Evolutionary conservation across 1,284 basidiomycete genomes (phyloP).

Genomic region (Xerocomus amazonicus): DNA sequence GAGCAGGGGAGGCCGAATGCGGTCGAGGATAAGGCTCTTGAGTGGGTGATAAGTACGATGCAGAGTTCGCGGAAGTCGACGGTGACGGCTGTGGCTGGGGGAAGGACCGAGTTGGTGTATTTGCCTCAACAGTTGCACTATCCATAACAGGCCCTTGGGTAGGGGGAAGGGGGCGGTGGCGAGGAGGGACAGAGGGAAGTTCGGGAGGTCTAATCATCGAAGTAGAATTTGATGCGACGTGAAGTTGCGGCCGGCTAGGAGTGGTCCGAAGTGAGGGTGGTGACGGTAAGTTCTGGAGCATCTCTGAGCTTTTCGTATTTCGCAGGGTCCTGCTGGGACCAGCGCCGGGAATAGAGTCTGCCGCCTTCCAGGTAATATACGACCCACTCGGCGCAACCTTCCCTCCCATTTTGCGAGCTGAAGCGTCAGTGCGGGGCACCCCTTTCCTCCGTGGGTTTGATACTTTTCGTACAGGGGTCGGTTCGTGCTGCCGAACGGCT

Average conservation of each 20-base stretch:
- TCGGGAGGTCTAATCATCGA: constrained; percentile 21
- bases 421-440: constrained; percentile 11
- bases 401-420: constrained; percentile 21
- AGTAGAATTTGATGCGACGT: constrained; percentile 17
- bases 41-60: constrained; percentile 27
- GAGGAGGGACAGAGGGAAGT: constrained; percentile 14
- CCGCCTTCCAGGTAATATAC: constrained; percentile 24
- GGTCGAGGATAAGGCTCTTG: constrained; percentile 58
- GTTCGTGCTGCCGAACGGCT: constrained; percentile 20
- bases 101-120: constrained; percentile 19
- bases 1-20: constrained; percentile 53
- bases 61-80: constrained; percentile 32
- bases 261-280: constrained; percentile 24
- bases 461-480: constrained; percentile 10
- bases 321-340: constrained; percentile 18
- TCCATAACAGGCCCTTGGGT: constrained; percentile 27
- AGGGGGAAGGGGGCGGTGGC: constrained; percentile 31
- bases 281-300: constrained; percentile 21
- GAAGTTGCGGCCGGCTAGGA: constrained; percentile 31
- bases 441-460: constrained; percentile 23
- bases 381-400: constrained; percentile 23
- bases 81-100: constrained; percentile 34
- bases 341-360: constrained; percentile 21
- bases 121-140: constrained; percentile 19
- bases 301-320: constrained; percentile 30